Conservation (phyloP, 2,329 filamentous ascomycete species). For the Fusarium pininemorale region DNA sequence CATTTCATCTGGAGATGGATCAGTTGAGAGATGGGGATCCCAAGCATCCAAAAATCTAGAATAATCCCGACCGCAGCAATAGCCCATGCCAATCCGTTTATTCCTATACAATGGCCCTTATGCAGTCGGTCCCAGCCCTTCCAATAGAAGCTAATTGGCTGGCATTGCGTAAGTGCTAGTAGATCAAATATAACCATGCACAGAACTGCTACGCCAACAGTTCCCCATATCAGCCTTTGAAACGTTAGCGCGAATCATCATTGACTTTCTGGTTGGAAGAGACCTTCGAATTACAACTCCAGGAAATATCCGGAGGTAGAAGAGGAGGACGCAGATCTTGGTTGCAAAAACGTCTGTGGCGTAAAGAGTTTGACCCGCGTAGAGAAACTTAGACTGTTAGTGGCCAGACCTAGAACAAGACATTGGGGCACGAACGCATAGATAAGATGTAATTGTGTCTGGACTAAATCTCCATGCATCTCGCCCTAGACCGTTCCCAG, state of each 20-base stretch:
- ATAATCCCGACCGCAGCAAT: conserved; percentile 1
- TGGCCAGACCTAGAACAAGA: accelerated
- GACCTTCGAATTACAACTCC: neutral
- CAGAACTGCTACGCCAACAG: neutral
- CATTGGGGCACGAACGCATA: neutral
- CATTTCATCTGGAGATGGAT: neutral
- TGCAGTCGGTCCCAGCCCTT: neutral
- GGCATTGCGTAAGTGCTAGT: neutral
- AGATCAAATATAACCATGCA: conserved; percentile 2
- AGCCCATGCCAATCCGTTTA: conserved; percentile 9
- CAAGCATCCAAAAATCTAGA: conserved; percentile 7
- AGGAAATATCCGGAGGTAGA: conserved; percentile 24
- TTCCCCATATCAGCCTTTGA: conserved; percentile 11
- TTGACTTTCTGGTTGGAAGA: neutral
- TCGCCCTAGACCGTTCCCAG: neutral
- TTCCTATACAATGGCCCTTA: conserved; percentile 3
- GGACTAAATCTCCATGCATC: conserved; percentile 9
- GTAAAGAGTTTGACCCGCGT: conserved; percentile 13
- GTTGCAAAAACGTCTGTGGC: conserved; percentile 10
- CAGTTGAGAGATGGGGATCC: neutral
- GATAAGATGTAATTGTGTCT: neutral
- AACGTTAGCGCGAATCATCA: neutral
- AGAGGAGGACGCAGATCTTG: conserved; percentile 21
- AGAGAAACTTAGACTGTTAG: conserved; percentile 2
- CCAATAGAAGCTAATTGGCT: conserved; percentile 17